Percentiles rank a stretch among this genome's conserved stretches.
Evolutionary conservation across 768 basidiomycete species (phyloP).

Genomic region (Tephrocybe sp.): DNA sequence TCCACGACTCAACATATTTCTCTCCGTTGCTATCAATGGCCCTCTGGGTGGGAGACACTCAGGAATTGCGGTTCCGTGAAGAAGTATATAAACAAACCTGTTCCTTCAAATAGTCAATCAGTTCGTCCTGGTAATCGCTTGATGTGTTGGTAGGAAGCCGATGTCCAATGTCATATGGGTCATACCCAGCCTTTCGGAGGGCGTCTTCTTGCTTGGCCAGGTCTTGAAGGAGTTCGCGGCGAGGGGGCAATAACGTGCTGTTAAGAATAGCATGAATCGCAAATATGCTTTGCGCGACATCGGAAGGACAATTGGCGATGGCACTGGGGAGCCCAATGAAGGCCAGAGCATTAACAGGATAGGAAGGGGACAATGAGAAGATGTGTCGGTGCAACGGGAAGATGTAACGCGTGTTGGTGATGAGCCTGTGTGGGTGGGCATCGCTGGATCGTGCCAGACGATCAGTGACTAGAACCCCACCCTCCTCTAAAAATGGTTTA

Average conservation of each 20-base stretch:
- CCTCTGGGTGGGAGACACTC: constrained; percentile 18
- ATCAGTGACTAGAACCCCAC: constrained; percentile 28
- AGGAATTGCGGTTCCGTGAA: neutral
- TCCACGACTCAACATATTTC: constrained; percentile 50
- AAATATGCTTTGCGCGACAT: constrained; percentile 49
- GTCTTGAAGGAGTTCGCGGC: constrained; percentile 36
- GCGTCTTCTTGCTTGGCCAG: constrained; percentile 39
- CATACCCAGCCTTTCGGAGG: constrained; percentile 38
- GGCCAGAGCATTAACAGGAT: constrained; percentile 50
- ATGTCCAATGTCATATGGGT: constrained; percentile 52
- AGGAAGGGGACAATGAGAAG: constrained; percentile 44
- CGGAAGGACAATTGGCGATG: constrained; percentile 46
- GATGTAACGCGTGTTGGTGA: constrained; percentile 51
- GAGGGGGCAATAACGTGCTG: constrained; percentile 36
- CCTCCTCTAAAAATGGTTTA: constrained; percentile 43
- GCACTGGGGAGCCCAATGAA: constrained; percentile 52
- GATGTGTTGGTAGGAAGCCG: constrained; percentile 31
- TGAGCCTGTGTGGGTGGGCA: constrained; percentile 26
- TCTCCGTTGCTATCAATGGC: constrained; percentile 39
- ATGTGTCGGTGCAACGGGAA: constrained; percentile 55
- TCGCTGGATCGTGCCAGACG: constrained; percentile 25
- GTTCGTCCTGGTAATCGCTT: constrained; percentile 41
- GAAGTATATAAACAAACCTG: constrained; percentile 19
- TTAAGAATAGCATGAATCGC: constrained; percentile 43
- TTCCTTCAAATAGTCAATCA: constrained; percentile 31